Base-by-base conservation (phyloP, 2,329 filamentous ascomycete species). In the Claviceps africana region DNA sequence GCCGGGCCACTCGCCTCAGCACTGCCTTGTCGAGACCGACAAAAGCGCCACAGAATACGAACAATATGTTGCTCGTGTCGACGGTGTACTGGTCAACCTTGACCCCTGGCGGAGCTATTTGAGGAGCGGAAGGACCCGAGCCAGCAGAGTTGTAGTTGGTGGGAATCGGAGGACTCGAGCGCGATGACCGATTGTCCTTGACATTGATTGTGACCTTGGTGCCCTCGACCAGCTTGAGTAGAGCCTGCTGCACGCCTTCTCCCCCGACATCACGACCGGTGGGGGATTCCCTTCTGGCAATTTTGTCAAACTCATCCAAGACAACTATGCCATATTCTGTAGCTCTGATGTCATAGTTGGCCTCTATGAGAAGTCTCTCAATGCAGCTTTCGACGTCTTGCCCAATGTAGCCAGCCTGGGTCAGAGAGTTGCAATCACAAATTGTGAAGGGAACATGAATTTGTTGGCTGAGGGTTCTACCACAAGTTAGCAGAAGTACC, bases 341-440 rank as follows among this genome's bases (percentile, higher is more conserved):
- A 51, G 85, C 82, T 54, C 82, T 81, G 30, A 93, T 80, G 59
- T 95, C 86, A 66, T 95, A 95, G 65, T 94, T 91, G 9, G 91
- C 83, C 54, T 94, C 89, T 52, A 94, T 86, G 10, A 98, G 75
- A 28, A 98, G 75, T 45, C 93, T 79, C 62, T 96, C 88, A 42
- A 98, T 88, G 60, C 91, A 96, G 0, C 88, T 84, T 64, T 98
- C 93, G n/a, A 91, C 91, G 64, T 98, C 93, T 64, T 97, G 91
- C 31, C 93, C 93, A 59, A 98, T 96, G 61, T 98, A 98, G 28
- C 93, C 91, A 4, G 91, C 91, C 69, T 96, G 91, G 0, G 91
- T 97, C 57, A 97, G 89, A 6, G 90, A 87, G 49, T 93, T 96
- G 67, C 91, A 97, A 67, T 97, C 91, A 55, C 88, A 91, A 68